Evolutionary conservation across 2,329 filamentous ascomycete species (phyloP), one percentile per base, ranked within the genome.

Genomic region (Sphaerulina populicola): DNA sequence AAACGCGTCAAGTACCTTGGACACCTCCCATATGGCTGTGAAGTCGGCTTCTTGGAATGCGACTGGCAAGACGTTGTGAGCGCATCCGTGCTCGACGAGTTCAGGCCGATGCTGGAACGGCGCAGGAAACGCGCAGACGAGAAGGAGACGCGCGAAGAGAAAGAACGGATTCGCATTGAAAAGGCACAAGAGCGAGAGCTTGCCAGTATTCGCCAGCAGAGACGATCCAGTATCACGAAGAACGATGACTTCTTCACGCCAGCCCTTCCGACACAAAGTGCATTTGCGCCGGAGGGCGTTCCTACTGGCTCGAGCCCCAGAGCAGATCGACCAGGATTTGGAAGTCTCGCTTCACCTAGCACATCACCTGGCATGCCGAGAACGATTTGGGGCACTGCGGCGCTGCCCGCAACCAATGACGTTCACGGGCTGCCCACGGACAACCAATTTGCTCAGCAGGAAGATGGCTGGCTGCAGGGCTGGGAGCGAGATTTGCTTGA

Each of bases 31-130:
- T 82, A 86, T 45, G 90, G 90, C n/a, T 95, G 89, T 66, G 85
- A 94, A 58, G 86, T 96, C 38, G 88, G 78, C 58, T 95, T 95
- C 62, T 69, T 96, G 1, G 90, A 96, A 69, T 96, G 90, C 64
- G 89, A 96, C 67, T 96, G 90, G 90, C 89, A 87, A 2, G 89
- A 94, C 59, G 86, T 93, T 35, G 86, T 96, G 4, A 77, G 82
- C 2, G 76, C 82, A 0, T 83, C 87, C 45, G 78, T 87, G 3
- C 73, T 96, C n/a, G 81, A 81, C 36, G 77, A 77, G 1, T 96
- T 95, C 68, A 74, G 77, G n/a, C 71, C 75, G 0, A 88, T 95
- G 53, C 85, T 93, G 47, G 85, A 87, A 57, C 78, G 80, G 51
- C 78, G 90, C 47, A 77, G 88, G 50, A 88, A 85, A 68, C 78